Conservation (phyloP, 352 stramenopile species). For the Globisporangium abappressorium region DNA sequence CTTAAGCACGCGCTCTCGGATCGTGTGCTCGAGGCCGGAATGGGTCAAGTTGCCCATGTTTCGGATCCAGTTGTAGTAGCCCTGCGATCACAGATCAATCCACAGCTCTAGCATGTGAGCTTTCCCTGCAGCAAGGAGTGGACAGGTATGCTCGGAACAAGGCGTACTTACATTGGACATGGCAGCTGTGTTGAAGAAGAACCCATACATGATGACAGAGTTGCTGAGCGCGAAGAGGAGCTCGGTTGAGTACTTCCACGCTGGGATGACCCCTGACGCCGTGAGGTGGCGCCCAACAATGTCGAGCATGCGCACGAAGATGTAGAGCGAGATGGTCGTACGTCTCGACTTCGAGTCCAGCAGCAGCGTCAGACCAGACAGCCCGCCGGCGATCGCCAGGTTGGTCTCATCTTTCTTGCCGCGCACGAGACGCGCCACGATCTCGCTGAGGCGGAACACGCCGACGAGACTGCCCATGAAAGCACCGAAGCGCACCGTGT, state of each 20-base stretch:
- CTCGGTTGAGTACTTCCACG: slow-evolving; percentile 67
- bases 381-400: slow-evolving; percentile 56
- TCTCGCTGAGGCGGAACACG: slow-evolving; percentile 62
- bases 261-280: slow-evolving; percentile 44
- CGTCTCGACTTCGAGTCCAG: slow-evolving; percentile 60
- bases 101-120: not conserved
- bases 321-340: slow-evolving; percentile 74
- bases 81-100: slow-evolving; percentile 20
- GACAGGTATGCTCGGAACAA: not conserved
- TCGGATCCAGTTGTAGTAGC: slow-evolving; percentile 84
- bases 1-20: slow-evolving; percentile 51
- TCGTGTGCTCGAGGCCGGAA: slow-evolving; percentile 60
- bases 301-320: slow-evolving; percentile 83
- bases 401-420: slow-evolving; percentile 48
- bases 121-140: not conserved
- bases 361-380: slow-evolving; percentile 64
- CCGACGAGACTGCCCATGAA: slow-evolving; percentile 79
- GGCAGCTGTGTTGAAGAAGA: slow-evolving; percentile 60
- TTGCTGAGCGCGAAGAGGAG: slow-evolving; percentile 72
- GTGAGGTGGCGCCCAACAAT: slow-evolving; percentile 69
- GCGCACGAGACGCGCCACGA: slow-evolving; percentile 39
- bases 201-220: slow-evolving; percentile 72
- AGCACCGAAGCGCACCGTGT: slow-evolving; percentile 74
- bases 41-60: slow-evolving; percentile 65
- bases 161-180: slow-evolving; percentile 49